These are phyloP conservation scores for Ganoderma sinense DNA, from an alignment of 1,284 basidiomycete genomes.

Conservation along the genomic window DNA sequence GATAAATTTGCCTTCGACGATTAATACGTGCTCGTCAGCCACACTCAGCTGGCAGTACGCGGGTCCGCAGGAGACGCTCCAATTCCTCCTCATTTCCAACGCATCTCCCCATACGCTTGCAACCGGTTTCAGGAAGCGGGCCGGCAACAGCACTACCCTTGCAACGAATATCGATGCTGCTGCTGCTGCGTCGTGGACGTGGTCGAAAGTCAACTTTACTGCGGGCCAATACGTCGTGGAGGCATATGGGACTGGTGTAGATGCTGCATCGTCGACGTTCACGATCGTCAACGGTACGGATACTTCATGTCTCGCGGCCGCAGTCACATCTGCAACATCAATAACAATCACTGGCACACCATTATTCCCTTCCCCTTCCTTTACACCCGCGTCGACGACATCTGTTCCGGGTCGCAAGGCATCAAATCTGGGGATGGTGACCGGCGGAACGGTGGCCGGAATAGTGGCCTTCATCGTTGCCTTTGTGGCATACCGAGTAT, in stretches of 20 bases:
- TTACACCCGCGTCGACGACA: conserved; percentile 15
- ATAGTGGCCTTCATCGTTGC: conserved; percentile 35
- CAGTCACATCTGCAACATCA: not conserved
- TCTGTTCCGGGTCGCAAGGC: not conserved
- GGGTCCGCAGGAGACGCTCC: not conserved
- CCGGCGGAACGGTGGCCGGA: conserved; percentile 41
- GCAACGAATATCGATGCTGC: not conserved
- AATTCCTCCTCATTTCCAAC: not conserved
- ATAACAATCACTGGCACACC: not conserved
- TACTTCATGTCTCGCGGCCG: conserved; percentile 25
- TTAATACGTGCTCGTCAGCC: not conserved
- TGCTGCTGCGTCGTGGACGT: conserved; percentile 22
- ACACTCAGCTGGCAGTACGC: not conserved
- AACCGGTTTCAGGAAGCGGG: not conserved
- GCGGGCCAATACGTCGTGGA: conserved; percentile 35
- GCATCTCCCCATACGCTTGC: not conserved
- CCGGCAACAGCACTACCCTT: not conserved
- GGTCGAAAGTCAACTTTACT: conserved; percentile 36
- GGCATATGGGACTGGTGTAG: conserved; percentile 15
- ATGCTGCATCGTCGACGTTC: conserved; percentile 28
- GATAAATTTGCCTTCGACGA: not conserved
- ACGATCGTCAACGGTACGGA: conserved; percentile 30
- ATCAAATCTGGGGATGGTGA: conserved; percentile 35
- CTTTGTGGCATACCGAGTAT: conserved; percentile 21
- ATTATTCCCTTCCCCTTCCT: conserved; percentile 4